Conservation (phyloP, 495 filamentous ascomycete species). For the Niebla homalea region DNA sequence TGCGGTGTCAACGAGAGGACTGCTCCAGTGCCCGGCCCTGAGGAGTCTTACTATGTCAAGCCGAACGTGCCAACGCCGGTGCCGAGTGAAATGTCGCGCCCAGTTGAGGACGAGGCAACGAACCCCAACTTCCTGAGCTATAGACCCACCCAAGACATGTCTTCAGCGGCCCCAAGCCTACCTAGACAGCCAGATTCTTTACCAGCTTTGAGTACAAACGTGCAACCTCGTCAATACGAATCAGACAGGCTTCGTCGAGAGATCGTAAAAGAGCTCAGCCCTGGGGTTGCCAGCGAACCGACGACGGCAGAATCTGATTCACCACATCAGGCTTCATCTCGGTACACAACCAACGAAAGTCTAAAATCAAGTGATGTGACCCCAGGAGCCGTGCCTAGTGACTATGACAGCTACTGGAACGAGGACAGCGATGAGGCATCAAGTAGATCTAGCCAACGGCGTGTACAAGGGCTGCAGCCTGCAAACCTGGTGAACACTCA, state of each 20-base stretch:
- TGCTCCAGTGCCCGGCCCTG: neutral
- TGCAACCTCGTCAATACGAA: conserved; percentile 49
- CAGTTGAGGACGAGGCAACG: neutral
- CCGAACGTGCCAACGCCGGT: conserved; percentile 20
- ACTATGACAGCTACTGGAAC: conserved; percentile 51
- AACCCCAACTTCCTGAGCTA: neutral
- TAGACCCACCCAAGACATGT: neutral
- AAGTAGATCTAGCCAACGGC: neutral
- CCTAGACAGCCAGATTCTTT: conserved; percentile 32
- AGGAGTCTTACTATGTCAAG: neutral
- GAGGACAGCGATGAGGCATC: conserved; percentile 18
- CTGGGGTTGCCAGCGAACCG: conserved; percentile 21
- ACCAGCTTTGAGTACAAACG: conserved; percentile 42
- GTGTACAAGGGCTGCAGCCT: neutral
- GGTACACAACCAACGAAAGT: conserved; percentile 5
- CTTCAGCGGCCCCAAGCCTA: neutral
- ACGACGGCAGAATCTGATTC: conserved; percentile 14
- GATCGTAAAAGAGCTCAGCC: conserved; percentile 64
- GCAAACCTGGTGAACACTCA: too few species aligned
- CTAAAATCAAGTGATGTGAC: conserved; percentile 17
- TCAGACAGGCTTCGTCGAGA: conserved; percentile 68
- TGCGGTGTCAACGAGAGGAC: too few species aligned
- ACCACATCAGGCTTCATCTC: conserved; percentile 4
- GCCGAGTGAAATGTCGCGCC: conserved; percentile 27
- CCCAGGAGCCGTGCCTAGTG: conserved; percentile 39